Base-by-base conservation (phyloP, 148 eudicot genomes). In the Mesembryanthemum crystallinum region DNA sequence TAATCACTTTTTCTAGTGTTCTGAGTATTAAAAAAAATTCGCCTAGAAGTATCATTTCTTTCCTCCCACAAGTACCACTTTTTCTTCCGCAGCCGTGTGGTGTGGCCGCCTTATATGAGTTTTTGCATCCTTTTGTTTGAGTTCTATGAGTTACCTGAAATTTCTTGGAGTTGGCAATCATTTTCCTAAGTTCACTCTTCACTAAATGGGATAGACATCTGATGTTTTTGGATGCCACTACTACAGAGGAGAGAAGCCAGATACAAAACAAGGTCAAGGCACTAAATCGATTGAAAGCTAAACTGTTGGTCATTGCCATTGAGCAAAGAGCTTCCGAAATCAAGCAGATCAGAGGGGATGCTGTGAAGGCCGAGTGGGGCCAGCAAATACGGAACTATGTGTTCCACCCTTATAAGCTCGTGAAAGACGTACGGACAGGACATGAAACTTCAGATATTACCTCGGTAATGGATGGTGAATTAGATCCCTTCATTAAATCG, bases 311-410 rank as follows among this genome's bases (percentile, higher is more conserved):
- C 54, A 91, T 96, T 55, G 97, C 99, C 0, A 89, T 78, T 78
- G 99, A 96, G 87, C 99, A 96, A 79, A 87, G 99, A 80, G 97
- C 98, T 25, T 73, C 94, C 15, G 98, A 96, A 78, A 88, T 96
- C 79, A 96, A 91, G 87, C 98, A 96, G 81, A 96, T 96, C 17
- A 88, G 88, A 54, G 99, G 99, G 73, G 99, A 92, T 82, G 85
- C 82, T 13, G 99, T 96, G 59, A 96, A 96, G 84, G 99, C 99
- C 0, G 99, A 96, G 57, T 96, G 98, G 98, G 99, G 99, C 0
- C 99, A 92, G 78, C 99, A 96, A 70, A 96, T 96, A 54, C 78
- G 99, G 5, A 96, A 96, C 76, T 96, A 96, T 67, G 97, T 96
- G 3, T 96, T 96, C 62, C 99, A 96, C 78, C 99, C 98, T 0